Percentiles rank a stretch among this genome's conserved stretches.
Conservation (phyloP, 768 basidiomycete genomes). For the Amanita rimosa region DNA sequence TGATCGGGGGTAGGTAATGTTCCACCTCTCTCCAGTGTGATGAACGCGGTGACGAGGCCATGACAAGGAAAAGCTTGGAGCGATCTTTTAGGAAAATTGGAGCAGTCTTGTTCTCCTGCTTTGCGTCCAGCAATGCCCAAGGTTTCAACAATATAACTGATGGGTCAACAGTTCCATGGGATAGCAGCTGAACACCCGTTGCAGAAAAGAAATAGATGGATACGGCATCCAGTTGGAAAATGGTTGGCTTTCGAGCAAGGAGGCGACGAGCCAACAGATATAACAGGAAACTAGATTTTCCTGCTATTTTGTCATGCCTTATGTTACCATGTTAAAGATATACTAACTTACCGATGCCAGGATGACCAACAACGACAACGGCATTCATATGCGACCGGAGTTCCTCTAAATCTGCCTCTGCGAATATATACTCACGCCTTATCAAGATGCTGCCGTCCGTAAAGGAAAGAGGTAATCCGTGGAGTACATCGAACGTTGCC, state of each 20-base stretch:
- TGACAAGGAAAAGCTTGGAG: too few species aligned
- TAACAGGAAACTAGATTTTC: too few species aligned
- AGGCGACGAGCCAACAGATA: too few species aligned
- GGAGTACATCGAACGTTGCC: conserved; percentile 4
- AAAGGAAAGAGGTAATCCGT: conserved; percentile 2
- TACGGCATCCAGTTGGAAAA: conserved; percentile 2
- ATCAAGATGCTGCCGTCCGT: conserved; percentile 4
- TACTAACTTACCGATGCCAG: too few species aligned
- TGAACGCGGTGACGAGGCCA: too few species aligned
- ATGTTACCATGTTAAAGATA: too few species aligned
- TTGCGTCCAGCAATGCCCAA: not conserved
- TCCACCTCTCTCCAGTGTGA: conserved; percentile 1
- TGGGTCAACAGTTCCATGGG: too few species aligned
- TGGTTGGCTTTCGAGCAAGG: too few species aligned
- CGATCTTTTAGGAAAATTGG: conserved; percentile 4
- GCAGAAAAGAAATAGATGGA: not conserved
- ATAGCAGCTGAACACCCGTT: too few species aligned
- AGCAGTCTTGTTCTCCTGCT: not conserved
- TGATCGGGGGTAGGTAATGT: conserved; percentile 1
- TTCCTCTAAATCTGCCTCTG: not conserved
- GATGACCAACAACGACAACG: conserved; percentile 6
- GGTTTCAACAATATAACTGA: too few species aligned
- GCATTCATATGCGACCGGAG: not conserved
- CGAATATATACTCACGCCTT: conserved; percentile 5
- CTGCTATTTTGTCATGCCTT: too few species aligned